Percentiles rank a stretch among this genome's conserved stretches.
Evolutionary conservation across 495 filamentous ascomycete genomes (phyloP).

Genomic region (Sphaerosporella brunnea): DNA sequence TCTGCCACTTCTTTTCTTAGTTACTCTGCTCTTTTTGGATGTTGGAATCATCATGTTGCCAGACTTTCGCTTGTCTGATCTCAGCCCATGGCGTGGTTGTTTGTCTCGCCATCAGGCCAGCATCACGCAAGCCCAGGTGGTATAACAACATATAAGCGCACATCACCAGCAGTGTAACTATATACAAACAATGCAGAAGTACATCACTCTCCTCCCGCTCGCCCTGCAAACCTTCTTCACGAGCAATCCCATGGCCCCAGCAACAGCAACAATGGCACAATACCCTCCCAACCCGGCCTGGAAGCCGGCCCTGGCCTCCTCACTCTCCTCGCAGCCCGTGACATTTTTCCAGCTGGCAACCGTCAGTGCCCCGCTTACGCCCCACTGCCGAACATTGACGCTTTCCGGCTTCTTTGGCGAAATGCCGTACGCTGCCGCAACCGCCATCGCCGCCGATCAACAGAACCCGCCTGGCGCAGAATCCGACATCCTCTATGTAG

Average conservation of each 20-base stretch:
- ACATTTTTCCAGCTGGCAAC: constrained; percentile 13
- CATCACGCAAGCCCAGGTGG: no score
- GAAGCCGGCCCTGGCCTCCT: constrained; percentile 3
- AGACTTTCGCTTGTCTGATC: no score
- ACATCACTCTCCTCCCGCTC: constrained; percentile 10
- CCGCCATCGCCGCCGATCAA: background rate
- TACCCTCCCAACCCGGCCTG: constrained; percentile 9
- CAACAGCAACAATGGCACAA: background rate
- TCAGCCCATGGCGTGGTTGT: no score
- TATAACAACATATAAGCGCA: no score
- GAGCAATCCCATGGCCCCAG: background rate
- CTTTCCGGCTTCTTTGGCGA: constrained; percentile 14
- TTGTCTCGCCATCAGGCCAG: no score
- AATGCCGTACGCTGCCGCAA: constrained; percentile 6
- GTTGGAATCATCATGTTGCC: no score
- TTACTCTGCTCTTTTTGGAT: no score
- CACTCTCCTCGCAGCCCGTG: constrained; percentile 11
- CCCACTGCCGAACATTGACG: constrained; percentile 10
- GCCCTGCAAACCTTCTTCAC: constrained; percentile 9
- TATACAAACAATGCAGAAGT: constrained; percentile 6
- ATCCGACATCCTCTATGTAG: constrained; percentile 7
- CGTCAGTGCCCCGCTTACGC: constrained; percentile 6
- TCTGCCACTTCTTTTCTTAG: no score
- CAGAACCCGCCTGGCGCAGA: constrained; percentile 6
- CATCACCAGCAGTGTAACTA: no score